A percentile compares a stretch with the other conserved stretches of the same genome.
Evolutionary conservation across 768 basidiomycete species (phyloP).

Genomic region (Suillus weaverae): DNA sequence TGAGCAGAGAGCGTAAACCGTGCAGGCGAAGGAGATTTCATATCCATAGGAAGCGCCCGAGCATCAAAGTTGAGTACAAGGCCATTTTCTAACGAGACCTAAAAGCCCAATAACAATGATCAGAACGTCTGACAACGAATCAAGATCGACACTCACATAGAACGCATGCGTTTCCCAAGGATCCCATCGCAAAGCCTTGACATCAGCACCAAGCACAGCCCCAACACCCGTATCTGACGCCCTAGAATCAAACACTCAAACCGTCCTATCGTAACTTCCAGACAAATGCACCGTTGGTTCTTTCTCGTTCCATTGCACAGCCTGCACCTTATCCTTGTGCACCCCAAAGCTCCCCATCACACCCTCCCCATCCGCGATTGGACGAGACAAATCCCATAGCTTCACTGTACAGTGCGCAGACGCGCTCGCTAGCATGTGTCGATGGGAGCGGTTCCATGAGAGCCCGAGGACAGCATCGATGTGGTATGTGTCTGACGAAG

Average conservation of each 20-base stretch:
- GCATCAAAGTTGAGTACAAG: slow-evolving; percentile 91
- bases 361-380: slow-evolving; percentile 50
- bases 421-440: slow-evolving; percentile 89
- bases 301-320: slow-evolving; percentile 90
- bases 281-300: slow-evolving; percentile 90
- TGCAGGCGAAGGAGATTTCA: slow-evolving; percentile 62
- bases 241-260: slow-evolving; percentile 91
- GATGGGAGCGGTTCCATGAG: slow-evolving; percentile 87
- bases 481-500: slow-evolving; percentile 67
- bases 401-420: slow-evolving; percentile 96
- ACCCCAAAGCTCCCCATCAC: slow-evolving; percentile 76
- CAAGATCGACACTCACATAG: slow-evolving; percentile 57
- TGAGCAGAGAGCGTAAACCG: slow-evolving; percentile 93
- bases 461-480: slow-evolving; percentile 93
- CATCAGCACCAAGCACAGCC: slow-evolving; percentile 86
- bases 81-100: slow-evolving; percentile 96
- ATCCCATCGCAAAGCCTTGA: slow-evolving; percentile 94
- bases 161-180: slow-evolving; percentile 88
- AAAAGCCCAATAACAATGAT: slow-evolving; percentile 2
- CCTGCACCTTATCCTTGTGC: slow-evolving; percentile 94
- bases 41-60: slow-evolving; percentile 72
- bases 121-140: background rate
- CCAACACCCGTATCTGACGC: slow-evolving; percentile 81
- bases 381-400: slow-evolving; percentile 89
- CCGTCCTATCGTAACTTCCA: slow-evolving; percentile 92